Percentiles rank a stretch among this genome's conserved stretches.
Evolutionary conservation across 192 early-diverging fungal species (phyloP).

Genomic region (Podila horticola): DNA sequence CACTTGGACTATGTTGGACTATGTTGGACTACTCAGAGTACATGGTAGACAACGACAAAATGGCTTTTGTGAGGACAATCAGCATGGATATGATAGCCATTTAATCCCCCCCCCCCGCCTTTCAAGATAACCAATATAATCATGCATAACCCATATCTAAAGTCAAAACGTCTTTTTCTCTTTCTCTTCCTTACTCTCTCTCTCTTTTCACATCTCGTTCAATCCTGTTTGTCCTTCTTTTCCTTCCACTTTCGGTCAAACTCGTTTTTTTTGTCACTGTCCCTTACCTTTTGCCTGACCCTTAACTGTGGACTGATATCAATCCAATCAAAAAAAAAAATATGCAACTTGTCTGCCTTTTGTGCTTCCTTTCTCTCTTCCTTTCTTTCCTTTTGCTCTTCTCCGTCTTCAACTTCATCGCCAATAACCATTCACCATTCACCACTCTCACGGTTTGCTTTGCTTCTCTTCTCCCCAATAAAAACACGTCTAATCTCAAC

Average conservation of each 20-base stretch:
- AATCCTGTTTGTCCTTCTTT: neutral
- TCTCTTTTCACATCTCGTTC: neutral
- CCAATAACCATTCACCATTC: neutral
- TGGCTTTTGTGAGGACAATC: too few relatives aligned
- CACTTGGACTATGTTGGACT: too few relatives aligned
- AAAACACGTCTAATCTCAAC: neutral
- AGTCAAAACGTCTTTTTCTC: too few relatives aligned
- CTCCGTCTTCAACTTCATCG: neutral
- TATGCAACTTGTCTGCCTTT: neutral
- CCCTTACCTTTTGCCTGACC: neutral
- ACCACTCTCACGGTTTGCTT: neutral
- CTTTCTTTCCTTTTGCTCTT: neutral
- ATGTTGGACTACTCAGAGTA: too few relatives aligned
- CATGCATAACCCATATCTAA: too few relatives aligned
- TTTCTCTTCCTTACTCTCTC: too few relatives aligned
- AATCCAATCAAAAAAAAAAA: neutral
- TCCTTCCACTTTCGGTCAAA: neutral
- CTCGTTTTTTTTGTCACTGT: neutral
- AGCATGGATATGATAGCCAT: too few relatives aligned
- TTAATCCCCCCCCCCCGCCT: too few relatives aligned
- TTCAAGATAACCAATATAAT: too few relatives aligned
- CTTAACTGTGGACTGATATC: slow-evolving; percentile 19
- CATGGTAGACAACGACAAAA: too few relatives aligned
- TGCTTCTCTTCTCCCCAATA: neutral
- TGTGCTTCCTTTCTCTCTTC: neutral